These are phyloP conservation scores for Ceratocystis albifundus DNA, from an alignment of 2,329 filamentous ascomycete genomes.

Conservation along the genomic window DNA sequence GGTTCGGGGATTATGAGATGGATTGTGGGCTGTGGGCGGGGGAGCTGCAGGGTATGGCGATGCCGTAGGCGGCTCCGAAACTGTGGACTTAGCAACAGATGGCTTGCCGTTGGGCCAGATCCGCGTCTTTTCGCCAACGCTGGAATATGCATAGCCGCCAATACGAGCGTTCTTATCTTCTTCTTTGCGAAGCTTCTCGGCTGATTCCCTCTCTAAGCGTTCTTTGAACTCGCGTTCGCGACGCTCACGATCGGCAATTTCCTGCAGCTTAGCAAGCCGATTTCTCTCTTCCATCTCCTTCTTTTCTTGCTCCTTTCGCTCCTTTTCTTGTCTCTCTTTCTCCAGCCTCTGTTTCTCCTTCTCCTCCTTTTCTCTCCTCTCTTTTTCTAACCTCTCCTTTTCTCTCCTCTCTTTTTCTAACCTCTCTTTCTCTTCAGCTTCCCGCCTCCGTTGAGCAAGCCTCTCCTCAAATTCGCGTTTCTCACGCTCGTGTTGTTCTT, in stretches of 20 bases:
- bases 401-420: constrained; percentile 31
- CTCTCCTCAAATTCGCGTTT: constrained; percentile 34
- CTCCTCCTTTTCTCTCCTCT: constrained; percentile 37
- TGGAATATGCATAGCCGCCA: constrained; percentile 47
- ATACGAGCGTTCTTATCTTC: constrained; percentile 27
- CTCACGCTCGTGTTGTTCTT: constrained; percentile 34
- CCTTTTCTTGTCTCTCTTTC: constrained; percentile 34
- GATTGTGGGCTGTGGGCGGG: constrained; percentile 26
- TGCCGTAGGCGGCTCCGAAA: constrained; percentile 25
- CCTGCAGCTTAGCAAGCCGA: constrained; percentile 26
- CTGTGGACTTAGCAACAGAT: constrained; percentile 27
- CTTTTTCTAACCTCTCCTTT: constrained; percentile 29
- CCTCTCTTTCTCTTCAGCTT: constrained; percentile 34
- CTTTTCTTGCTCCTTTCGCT: constrained; percentile 29
- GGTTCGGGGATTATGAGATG: constrained; percentile 26
- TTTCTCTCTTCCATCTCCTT: constrained; percentile 29
- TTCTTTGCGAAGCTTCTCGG: constrained; percentile 29
- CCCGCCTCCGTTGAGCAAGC: constrained; percentile 25
- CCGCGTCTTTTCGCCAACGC: constrained; percentile 57
- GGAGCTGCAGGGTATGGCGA: constrained; percentile 13
- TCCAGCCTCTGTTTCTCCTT: constrained; percentile 32
- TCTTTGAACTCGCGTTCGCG: constrained; percentile 34
- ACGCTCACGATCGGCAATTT: constrained; percentile 37
- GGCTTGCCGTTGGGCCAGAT: constrained; percentile 56
- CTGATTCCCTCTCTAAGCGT: constrained; percentile 33